These are phyloP conservation scores for Nectriaceae sp. DNA, from an alignment of 2,329 filamentous ascomycete species.

Conservation along the genomic window DNA sequence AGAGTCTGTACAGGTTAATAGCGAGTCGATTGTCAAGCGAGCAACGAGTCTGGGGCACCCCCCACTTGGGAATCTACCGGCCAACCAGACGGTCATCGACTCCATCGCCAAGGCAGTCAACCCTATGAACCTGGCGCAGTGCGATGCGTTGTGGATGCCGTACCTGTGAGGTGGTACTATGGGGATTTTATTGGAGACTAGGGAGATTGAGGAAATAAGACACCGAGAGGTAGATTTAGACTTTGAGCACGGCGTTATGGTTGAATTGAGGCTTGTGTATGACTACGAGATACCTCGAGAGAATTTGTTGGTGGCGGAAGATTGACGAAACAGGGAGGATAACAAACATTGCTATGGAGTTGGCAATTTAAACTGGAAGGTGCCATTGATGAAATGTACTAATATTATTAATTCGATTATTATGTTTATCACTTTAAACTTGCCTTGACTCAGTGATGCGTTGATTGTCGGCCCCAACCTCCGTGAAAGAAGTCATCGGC, in stretches of 20 bases:
- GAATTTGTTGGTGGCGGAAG: not conserved
- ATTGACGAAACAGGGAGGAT: not conserved
- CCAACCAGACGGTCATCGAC: constrained; percentile 97
- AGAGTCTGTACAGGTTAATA: constrained; percentile 82
- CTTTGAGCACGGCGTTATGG: constrained; percentile 33
- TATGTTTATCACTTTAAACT: too few relatives aligned
- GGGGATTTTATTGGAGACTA: constrained; percentile 7
- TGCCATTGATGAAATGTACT: too few relatives aligned
- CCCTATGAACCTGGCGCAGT: constrained; percentile 82
- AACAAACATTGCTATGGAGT: not conserved
- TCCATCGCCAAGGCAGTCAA: constrained; percentile 90
- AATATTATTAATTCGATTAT: too few relatives aligned
- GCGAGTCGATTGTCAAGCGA: constrained; percentile 87
- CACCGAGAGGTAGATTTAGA: constrained; percentile 13
- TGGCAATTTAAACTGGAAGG: too few relatives aligned
- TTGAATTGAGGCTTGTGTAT: not conserved
- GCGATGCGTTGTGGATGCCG: constrained; percentile 96
- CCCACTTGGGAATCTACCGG: constrained; percentile 79
- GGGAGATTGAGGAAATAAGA: constrained; percentile 6
- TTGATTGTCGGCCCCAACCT: too few relatives aligned
- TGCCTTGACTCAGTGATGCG: too few relatives aligned
- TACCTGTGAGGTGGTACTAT: constrained; percentile 64
- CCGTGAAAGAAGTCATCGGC: too few relatives aligned
- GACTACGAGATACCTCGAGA: too few relatives aligned
- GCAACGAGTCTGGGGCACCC: constrained; percentile 81